Evolutionary conservation across 2,329 filamentous ascomycete genomes (phyloP), one percentile per base, ranked within the genome.

Genomic region (Zymoseptoria ardabiliae): DNA sequence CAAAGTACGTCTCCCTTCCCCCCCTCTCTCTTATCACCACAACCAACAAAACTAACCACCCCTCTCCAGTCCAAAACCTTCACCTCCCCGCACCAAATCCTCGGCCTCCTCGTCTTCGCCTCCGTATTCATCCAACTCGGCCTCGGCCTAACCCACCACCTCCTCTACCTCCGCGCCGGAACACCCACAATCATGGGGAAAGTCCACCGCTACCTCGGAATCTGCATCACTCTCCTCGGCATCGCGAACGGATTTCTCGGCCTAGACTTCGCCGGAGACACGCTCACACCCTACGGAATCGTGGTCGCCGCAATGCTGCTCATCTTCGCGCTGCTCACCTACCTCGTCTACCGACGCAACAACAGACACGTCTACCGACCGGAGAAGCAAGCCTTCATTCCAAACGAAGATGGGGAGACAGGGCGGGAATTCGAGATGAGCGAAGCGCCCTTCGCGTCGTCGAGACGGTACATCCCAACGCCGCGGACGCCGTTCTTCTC

Each of bases 181-280:
- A 52, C 52, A 19, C 81, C 23, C 76, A 77, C 63, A 3, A 55
- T 61, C 17, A 75, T 83, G 35, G 77, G 80, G 56, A 79, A 75
- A 19, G 73, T 81, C 22, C 85, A 87, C 70, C 71, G 82, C 20
- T 83, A 83, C 79, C 72, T 84, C 2, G 85, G 85, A 2, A 78
- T 83, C 13, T 52, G 79, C 3, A 75, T 83, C 41, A 76, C 86
- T 20, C 68, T 79, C 9, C 66, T 84, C 3, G 84, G 82, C 51
- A 73, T 82, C 17, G 66, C 81, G 57, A 85, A 86, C 63, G 81
- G 77, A 21, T 84, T 85, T 63, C 71, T 85, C 4, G 85, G 85
- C 22, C 85, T 86, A 68, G 76, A 77, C 0, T 80, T 86, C 56
- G 82, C 84, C 2, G 72, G 79, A 13, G 80, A 81, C 56, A 50